A percentile compares a stretch with the other conserved stretches of the same genome.
Conservation (phyloP, 2,329 filamentous ascomycete species). For the Penicillium paneum region DNA sequence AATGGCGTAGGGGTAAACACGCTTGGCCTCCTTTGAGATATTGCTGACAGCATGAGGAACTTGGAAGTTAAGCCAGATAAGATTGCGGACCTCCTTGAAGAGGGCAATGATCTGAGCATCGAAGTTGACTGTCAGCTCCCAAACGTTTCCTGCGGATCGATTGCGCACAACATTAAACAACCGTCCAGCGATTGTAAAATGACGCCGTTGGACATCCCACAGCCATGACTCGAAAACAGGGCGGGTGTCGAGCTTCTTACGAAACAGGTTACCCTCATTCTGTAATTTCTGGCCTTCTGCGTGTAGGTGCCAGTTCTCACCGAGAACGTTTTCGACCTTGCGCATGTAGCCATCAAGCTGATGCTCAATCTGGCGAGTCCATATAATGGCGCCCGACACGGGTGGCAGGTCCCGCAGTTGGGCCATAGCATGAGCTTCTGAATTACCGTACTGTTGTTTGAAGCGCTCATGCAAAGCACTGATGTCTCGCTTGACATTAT, state of each 20-base stretch:
- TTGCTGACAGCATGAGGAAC: conserved; percentile 93
- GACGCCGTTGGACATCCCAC: conserved; percentile 79
- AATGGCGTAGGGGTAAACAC: conserved; percentile 96
- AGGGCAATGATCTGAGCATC: conserved; percentile 94
- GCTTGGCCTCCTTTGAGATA: conserved; percentile 96
- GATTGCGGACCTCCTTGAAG: conserved; percentile 96
- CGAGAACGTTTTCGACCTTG: conserved; percentile 97
- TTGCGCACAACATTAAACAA: conserved; percentile 88
- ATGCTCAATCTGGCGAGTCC: conserved; percentile 93
- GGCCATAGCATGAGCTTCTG: conserved; percentile 96
- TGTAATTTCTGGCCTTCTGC: conserved; percentile 92
- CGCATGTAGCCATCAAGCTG: conserved; percentile 97
- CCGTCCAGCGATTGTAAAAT: conserved; percentile 86
- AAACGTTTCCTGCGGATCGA: conserved; percentile 79
- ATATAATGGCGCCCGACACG: conserved; percentile 94
- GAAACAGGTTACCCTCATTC: conserved; percentile 86
- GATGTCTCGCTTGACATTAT: conserved; percentile 96
- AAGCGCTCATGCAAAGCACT: conserved; percentile 90
- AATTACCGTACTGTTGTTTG: conserved; percentile 98
- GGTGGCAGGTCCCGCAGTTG: conserved; percentile 93
- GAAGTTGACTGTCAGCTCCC: conserved; percentile 93
- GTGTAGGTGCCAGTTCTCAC: conserved; percentile 90
- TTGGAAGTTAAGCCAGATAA: conserved; percentile 91
- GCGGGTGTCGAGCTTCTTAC: conserved; percentile 90
- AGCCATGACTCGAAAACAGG: conserved; percentile 96